A percentile compares a stretch with the other conserved stretches of the same genome.
phyloP scores from a whole-genome alignment of 192 early-diverging fungal genomes.

The Phycomyces blakesleeanus region DNA sequence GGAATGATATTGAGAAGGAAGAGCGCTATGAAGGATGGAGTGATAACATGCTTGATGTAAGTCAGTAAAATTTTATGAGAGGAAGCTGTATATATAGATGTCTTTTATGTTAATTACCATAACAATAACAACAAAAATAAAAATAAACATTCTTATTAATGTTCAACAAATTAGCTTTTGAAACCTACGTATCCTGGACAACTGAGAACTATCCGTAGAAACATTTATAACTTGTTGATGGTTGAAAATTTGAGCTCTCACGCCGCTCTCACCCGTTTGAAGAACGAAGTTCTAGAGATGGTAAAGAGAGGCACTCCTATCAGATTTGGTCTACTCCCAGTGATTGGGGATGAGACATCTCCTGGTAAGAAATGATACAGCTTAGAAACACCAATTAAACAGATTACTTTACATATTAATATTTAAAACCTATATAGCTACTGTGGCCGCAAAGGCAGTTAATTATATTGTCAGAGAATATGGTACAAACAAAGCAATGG shows the following conservation, averaged over 20 bases:
- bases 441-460: constrained; percentile 36
- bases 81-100: no score
- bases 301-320: constrained; percentile 73
- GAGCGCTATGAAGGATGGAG: constrained; percentile 70
- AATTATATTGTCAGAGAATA: constrained; percentile 34
- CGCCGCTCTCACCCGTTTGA: constrained; percentile 49
- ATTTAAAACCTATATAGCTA: constrained; percentile 35
- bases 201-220: constrained; percentile 71
- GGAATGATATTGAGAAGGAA: constrained; percentile 91
- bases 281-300: constrained; percentile 61
- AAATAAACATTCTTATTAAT: no score
- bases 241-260: constrained; percentile 64
- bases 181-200: constrained; percentile 65
- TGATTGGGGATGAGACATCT: constrained; percentile 33
- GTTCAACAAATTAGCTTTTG: constrained; percentile 42
- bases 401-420: no score
- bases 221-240: constrained; percentile 73
- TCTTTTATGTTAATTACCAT: no score
- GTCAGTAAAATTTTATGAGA: no score
- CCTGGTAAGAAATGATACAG: no score
- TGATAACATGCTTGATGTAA: constrained; percentile 43
- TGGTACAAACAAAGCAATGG: constrained; percentile 22
- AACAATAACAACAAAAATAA: not conserved
- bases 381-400: no score
- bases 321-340: constrained; percentile 81